Base-by-base conservation (phyloP, 169 alveolate genomes). In the Eimeria necatrix region DNA sequence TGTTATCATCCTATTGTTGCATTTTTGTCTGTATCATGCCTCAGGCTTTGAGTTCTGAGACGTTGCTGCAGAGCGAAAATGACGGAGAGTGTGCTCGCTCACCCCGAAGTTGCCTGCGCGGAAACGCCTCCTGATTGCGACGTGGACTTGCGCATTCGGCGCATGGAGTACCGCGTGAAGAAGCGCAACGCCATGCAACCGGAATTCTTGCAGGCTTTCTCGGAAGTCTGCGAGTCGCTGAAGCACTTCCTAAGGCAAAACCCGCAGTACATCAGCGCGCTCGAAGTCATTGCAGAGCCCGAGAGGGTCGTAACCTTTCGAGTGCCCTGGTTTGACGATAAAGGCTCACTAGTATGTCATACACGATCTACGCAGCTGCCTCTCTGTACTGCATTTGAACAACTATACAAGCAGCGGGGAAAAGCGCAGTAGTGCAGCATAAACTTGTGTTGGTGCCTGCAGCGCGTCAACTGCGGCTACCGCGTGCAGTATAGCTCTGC, bases 401-500 rank as follows among this genome's bases (percentile, higher is more conserved):
- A 32, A 32, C 41, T 32, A 32, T 32, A 2, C 41, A 32, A 32
- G 41, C 41, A 32, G 41, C 41, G 41, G 41, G 41, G 41, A 32
- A 32, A 0, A 32, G 41, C 41, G 41, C 41, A 32, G 2, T 32
- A 32, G 41, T 32, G 41, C 41, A 32, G 41, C 41, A 16, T 22
- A n/a, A 3, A 26, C 16, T 80, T 48, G 8, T 24, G n/a, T 71
- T 64, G 9, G 4, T 59, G 53, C 41, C 49, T 52, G 87, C 91
- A 71, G 96, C 96, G 96, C 94, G 96, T 96, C 48, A 97, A 97
- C 91, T 95, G 98, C 51, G 98, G 98, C n/a, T 97, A 93, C 92
- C 95, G 99, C 18, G 98, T 97, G 14, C 99, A 97, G 92, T 97
- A 73, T 94, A 97, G 95, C 94, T 96, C 97, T 32, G 96, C 96